These are phyloP conservation scores for Yamadazyma taylorii DNA, from an alignment of 1,139 yeast species.

Conservation along the genomic window DNA sequence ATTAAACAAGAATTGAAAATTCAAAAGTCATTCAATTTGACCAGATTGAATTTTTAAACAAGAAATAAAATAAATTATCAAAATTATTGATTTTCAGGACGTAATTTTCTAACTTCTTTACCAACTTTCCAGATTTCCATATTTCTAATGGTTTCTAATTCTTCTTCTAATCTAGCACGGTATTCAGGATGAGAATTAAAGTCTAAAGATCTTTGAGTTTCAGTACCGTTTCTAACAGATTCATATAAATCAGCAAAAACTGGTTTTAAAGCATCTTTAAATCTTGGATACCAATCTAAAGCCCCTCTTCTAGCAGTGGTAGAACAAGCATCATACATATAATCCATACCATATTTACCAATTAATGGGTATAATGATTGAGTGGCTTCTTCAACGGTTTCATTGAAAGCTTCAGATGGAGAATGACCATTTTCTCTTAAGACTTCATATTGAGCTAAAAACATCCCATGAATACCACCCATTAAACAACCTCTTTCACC, in stretches of 20 bases:
- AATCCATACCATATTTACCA: constrained; percentile 99
- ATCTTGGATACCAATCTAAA: constrained; percentile 98
- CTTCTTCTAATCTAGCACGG: constrained; percentile 94
- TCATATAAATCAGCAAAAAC: constrained; percentile 95
- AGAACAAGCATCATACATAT: constrained; percentile 99
- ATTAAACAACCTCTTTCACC: constrained; percentile 99
- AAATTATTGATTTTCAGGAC: constrained; percentile 92
- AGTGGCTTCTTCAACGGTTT: constrained; percentile 99
- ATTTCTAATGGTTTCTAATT: constrained; percentile 87
- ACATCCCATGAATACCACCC: constrained; percentile 99
- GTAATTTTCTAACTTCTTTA: constrained; percentile 98
- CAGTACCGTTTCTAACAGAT: constrained; percentile 93
- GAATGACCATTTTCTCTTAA: constrained; percentile 99
- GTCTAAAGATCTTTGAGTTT: constrained; percentile 96
- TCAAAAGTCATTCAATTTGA: constrained; percentile 18
- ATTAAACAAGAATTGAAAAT: constrained; percentile 24
- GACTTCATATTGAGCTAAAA: constrained; percentile 99
- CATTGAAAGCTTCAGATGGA: constrained; percentile 99
- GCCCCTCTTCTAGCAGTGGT: constrained; percentile 99
- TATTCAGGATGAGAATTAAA: constrained; percentile 98
- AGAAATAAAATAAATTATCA: constrained; percentile 3
- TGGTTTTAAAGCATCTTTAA: constrained; percentile 98
- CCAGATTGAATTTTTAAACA: constrained; percentile 13
- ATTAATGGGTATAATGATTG: constrained; percentile 98
- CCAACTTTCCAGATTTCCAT: constrained; percentile 99